Conservation (phyloP, 1,139 yeast species). For the Starmera stellimalicola region DNA sequence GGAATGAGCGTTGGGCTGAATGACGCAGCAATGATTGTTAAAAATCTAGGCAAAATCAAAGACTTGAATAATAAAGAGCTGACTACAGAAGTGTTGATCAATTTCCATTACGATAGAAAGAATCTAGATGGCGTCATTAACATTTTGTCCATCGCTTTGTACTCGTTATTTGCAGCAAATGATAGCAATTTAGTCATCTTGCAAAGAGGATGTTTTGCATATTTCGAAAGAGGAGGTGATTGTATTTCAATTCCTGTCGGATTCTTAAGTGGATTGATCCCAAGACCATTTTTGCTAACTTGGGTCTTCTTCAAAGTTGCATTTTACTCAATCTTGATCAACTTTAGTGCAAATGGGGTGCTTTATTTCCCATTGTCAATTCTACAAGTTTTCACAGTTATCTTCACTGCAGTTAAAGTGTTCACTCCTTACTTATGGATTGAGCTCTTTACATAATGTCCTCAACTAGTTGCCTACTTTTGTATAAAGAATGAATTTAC, state of each 20-base stretch:
- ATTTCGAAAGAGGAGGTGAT: conserved; percentile 78
- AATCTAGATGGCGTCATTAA: conserved; percentile 75
- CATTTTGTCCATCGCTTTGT: conserved; percentile 83
- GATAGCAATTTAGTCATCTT: conserved; percentile 51
- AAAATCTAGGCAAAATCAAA: conserved; percentile 46
- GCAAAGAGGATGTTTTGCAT: conserved; percentile 83
- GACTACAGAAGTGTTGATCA: conserved; percentile 44
- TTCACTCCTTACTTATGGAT: conserved; percentile 63
- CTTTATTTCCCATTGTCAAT: conserved; percentile 66
- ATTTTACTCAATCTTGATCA: conserved; percentile 65
- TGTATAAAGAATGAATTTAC: not conserved
- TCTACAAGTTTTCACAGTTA: conserved; percentile 56
- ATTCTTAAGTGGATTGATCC: conserved; percentile 72
- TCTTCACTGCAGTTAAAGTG: conserved; percentile 67
- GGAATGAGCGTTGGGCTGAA: conserved; percentile 98
- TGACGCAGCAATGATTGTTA: conserved; percentile 67
- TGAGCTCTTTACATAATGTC: conserved; percentile 25
- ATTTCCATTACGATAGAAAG: conserved; percentile 74
- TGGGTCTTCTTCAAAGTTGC: conserved; percentile 89
- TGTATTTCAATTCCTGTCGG: conserved; percentile 76
- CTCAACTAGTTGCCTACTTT: not conserved
- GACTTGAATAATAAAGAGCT: conserved; percentile 49
- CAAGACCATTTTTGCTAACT: conserved; percentile 64
- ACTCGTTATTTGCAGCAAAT: conserved; percentile 85
- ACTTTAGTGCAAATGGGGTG: conserved; percentile 57